Evolutionary conservation across 768 basidiomycete genomes (phyloP).

Genomic region (Paxillus involutus): DNA sequence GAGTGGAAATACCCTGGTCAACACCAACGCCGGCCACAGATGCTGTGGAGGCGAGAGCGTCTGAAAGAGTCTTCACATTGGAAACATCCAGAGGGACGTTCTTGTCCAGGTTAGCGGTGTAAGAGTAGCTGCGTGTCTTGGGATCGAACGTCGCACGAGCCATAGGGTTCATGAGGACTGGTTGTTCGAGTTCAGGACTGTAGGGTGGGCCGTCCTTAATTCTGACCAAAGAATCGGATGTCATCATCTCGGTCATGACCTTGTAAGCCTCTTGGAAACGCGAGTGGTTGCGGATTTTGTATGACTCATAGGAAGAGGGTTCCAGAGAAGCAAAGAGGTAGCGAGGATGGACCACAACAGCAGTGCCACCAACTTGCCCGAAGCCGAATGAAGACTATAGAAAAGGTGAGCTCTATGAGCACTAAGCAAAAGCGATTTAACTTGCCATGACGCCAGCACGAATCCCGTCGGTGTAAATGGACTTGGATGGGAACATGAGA

Average conservation of each 20-base stretch:
- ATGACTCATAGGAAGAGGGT: constrained; percentile 73
- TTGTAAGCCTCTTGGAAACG: constrained; percentile 79
- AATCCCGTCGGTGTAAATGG: constrained; percentile 93
- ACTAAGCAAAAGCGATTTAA: constrained; percentile 1
- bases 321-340: constrained; percentile 86
- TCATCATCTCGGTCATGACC: constrained; percentile 95
- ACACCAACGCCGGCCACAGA: constrained; percentile 79
- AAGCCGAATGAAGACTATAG: constrained; percentile 91
- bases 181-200: constrained; percentile 77
- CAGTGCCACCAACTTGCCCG: constrained; percentile 96
- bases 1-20: constrained; percentile 65
- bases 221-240: constrained; percentile 87
- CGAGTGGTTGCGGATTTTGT: constrained; percentile 63
- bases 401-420: background rate
- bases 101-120: constrained; percentile 61
- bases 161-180: constrained; percentile 89
- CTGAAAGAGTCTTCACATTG: constrained; percentile 66
- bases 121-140: constrained; percentile 87
- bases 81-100: constrained; percentile 53
- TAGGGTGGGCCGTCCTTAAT: constrained; percentile 95
- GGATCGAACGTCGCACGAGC: constrained; percentile 79
- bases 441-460: constrained; percentile 83
- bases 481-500: constrained; percentile 97
- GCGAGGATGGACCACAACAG: constrained; percentile 85
- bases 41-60: constrained; percentile 34